Evolutionary conservation across 1,139 yeast genomes (phyloP), one percentile per base, ranked within the genome.

Genomic region (Protomyces inundatus): DNA sequence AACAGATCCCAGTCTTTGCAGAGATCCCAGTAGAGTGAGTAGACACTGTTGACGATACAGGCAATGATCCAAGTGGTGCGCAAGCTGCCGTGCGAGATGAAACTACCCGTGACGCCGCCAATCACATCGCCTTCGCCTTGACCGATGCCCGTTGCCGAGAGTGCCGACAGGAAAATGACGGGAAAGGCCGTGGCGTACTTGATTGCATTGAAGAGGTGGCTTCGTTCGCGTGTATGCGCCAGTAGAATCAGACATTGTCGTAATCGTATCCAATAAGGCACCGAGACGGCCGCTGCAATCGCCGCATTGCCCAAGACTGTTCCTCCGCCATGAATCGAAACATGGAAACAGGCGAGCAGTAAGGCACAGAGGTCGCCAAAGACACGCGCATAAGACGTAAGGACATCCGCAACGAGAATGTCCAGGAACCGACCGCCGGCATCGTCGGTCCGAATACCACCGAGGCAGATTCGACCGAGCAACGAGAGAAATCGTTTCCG

Each of bases 1-100:
- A 42, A 42, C 3, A 90, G 80, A 56, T 85, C 85, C 98, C 98
- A 93, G 76, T 93, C 98, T 81, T 84, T 84, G 61, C 82, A 81
- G 32, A 91, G 76, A 74, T 93, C 98, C 98, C 98, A 93, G 63
- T 84, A 77, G 68, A 88, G 88, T 23, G 96, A 82, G 73, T 88
- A 93, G 0, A 83, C 71, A 0, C 97, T 87, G 72, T 88, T 90
- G 54, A 88, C 69, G 3, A 85, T 74, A 14, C 84, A 79, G 0
- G 80, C 73, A 0, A 82, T 57, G 56, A 81, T 78, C 90, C 89
- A 85, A 55, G 36, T 51, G 32, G 23, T 59, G 58, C 39, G 64
- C 45, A 42, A 52, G 9, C 33, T 54, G 6, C 32, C 64, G 55
- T 35, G 60, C 59, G 40, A 66, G 23, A 53, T 55, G 50, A 12